Percentiles rank a stretch among this genome's conserved stretches.
These are phyloP conservation scores for Lactuca sativa DNA, from an alignment of 129 eudicot genomes.

Conservation along the genomic window DNA sequence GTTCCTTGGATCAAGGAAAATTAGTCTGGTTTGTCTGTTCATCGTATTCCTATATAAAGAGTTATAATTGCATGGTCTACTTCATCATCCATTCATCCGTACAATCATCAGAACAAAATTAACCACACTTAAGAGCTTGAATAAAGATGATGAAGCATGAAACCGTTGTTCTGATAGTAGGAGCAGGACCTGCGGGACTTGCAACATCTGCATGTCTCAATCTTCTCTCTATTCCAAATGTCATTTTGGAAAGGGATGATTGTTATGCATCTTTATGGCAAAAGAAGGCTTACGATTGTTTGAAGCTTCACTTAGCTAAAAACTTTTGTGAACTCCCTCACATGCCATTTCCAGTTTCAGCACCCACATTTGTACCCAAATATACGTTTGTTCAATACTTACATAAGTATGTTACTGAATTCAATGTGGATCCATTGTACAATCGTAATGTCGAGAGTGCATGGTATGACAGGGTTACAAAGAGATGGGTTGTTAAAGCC, in stretches of 20 bases:
- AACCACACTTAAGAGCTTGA: background rate
- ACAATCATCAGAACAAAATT: background rate
- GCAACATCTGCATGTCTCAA: conserved; percentile 60
- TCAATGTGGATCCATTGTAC: conserved; percentile 38
- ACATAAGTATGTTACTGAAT: conserved; percentile 33
- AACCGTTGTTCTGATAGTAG: conserved; percentile 47
- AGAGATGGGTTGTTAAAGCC: conserved; percentile 42
- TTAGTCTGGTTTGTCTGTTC: background rate
- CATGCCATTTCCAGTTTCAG: conserved; percentile 40
- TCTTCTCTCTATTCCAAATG: conserved; percentile 35
- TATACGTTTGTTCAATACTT: conserved; percentile 45
- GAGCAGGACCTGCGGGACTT: conserved; percentile 66
- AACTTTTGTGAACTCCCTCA: conserved; percentile 51
- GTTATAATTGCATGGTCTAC: background rate
- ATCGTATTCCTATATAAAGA: conserved; percentile 21
- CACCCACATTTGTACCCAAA: conserved; percentile 52
- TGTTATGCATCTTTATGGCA: conserved; percentile 64
- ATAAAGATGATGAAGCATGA: conserved; percentile 32
- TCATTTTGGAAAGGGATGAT: conserved; percentile 52
- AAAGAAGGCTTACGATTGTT: conserved; percentile 50
- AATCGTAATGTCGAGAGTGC: conserved; percentile 41
- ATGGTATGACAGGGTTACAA: conserved; percentile 11
- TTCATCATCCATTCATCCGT: background rate
- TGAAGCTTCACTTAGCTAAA: conserved; percentile 56
- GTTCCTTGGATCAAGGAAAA: background rate